Conservation (phyloP, 805 yeast species). For the Starmera amethionina region DNA sequence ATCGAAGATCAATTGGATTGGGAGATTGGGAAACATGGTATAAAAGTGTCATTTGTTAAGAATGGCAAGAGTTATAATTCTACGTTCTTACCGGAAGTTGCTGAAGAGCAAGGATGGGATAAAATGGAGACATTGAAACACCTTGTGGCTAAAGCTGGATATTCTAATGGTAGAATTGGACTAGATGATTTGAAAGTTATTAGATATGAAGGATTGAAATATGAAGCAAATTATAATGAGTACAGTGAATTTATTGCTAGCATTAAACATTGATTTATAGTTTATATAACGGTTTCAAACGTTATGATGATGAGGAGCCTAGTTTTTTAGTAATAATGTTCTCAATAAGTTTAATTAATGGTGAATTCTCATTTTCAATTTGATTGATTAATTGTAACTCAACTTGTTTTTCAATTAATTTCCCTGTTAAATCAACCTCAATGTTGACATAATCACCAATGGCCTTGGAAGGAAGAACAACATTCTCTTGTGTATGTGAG, state of each 20-base stretch:
- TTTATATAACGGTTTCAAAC: not conserved
- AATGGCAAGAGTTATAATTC: conserved; percentile 42
- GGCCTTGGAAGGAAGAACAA: conserved; percentile 56
- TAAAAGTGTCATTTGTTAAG: conserved; percentile 43
- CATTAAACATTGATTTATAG: not conserved
- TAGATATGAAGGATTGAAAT: conserved; percentile 48
- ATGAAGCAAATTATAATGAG: conserved; percentile 30
- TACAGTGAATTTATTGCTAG: conserved; percentile 15
- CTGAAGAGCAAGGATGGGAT: conserved; percentile 79
- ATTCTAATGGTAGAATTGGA: conserved; percentile 19
- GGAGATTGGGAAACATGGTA: conserved; percentile 78
- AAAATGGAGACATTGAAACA: conserved; percentile 60
- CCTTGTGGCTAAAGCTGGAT: conserved; percentile 68
- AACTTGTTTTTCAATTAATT: conserved; percentile 82
- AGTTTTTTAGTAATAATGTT: conserved; percentile 37
- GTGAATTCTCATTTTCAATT: conserved; percentile 35
- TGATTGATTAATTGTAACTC: conserved; percentile 45
- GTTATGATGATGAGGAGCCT: not conserved
- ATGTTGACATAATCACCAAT: conserved; percentile 67
- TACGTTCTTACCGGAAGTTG: conserved; percentile 87
- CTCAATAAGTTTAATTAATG: conserved; percentile 39
- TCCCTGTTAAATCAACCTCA: conserved; percentile 93
- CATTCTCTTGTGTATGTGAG: conserved; percentile 79
- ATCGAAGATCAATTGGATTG: conserved; percentile 54
- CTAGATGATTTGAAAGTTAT: conserved; percentile 33